Percentiles rank a stretch among this genome's conserved stretches.
These are phyloP conservation scores for Coffea humblotiana DNA, from an alignment of 305 asterid species.

Conservation along the genomic window DNA sequence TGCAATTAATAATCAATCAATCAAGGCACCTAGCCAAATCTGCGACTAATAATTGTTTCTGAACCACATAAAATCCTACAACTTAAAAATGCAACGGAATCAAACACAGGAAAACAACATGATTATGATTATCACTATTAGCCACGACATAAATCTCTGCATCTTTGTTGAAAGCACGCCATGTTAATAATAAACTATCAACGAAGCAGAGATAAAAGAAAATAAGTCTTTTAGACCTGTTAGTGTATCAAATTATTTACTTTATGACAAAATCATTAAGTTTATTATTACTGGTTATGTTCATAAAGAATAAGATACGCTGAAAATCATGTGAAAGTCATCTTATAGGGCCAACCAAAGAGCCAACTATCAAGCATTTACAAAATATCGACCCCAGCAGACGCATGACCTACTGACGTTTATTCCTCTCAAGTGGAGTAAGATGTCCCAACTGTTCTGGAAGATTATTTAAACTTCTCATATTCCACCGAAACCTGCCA, in stretches of 20 bases:
- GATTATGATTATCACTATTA: no score
- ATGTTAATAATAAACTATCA: background rate
- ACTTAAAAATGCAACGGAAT: background rate
- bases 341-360: background rate
- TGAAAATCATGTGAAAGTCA: background rate
- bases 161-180: background rate
- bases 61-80: background rate
- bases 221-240: background rate
- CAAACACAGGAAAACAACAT: background rate
- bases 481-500: constrained; percentile 33
- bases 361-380: background rate
- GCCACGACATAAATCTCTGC: background rate
- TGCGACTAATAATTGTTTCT: no score
- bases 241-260: background rate
- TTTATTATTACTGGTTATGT: background rate
- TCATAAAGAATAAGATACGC: background rate
- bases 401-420: background rate
- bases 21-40: background rate
- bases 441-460: constrained; percentile 53
- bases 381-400: background rate
- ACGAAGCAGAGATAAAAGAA: no score
- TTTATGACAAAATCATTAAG: background rate
- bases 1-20: no score
- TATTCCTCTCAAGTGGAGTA: constrained; percentile 40
- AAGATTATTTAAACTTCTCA: constrained; percentile 38